Percentiles rank a stretch among this genome's conserved stretches.
Conservation (phyloP, 2,329 filamentous ascomycete genomes). For the Monilinia polystroma region DNA sequence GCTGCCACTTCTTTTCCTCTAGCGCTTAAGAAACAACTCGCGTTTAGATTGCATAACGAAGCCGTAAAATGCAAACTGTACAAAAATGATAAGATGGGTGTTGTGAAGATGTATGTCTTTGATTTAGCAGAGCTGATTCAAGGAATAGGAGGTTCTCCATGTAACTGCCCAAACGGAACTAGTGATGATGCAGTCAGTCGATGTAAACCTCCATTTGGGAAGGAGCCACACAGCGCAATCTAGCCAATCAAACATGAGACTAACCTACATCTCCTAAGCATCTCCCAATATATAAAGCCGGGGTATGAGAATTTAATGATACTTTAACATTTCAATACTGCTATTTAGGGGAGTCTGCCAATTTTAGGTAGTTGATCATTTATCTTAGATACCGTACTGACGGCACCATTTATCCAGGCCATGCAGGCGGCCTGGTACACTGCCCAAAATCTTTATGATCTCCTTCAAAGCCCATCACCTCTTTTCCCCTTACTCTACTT, state of each 20-base stretch:
- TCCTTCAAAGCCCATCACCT: background rate
- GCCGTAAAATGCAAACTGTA: background rate
- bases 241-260: too few species aligned
- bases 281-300: too few species aligned
- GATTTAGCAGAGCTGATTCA: too few species aligned
- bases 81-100: background rate
- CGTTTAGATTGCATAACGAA: background rate
- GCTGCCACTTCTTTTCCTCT: background rate
- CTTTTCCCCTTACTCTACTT: background rate
- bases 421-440: background rate
- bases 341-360: background rate
- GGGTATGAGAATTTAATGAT: background rate
- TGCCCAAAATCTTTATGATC: background rate
- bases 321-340: background rate
- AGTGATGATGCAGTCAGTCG: too few species aligned
- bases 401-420: background rate
- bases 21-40: background rate
- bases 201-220: too few species aligned
- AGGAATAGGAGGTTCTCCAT: too few species aligned
- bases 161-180: too few species aligned
- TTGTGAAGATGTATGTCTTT: background rate
- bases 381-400: background rate
- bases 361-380: background rate
- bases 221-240: too few species aligned
- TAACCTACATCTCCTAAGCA: too few species aligned